phyloP scores from a whole-genome alignment of 257 asterid genomes.

The Eucommia ulmoides region DNA sequence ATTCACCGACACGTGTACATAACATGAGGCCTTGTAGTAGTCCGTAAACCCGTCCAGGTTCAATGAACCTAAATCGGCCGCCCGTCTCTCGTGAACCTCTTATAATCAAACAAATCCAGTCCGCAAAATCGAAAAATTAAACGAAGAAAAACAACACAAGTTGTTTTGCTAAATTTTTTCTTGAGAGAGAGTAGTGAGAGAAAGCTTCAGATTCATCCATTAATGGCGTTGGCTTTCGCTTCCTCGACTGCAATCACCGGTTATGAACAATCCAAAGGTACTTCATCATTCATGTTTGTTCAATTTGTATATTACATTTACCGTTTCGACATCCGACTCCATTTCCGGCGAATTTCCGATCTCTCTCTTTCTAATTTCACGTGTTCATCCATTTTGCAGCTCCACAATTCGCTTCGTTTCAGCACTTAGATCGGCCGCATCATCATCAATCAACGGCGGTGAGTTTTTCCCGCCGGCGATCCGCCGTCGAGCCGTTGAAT shows the following conservation, averaged over 20 bases:
- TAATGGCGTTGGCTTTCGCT: slow-evolving; percentile 57
- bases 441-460: background rate
- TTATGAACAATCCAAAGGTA: slow-evolving; percentile 49
- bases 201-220: background rate
- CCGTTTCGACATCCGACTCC: background rate
- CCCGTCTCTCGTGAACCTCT: slow-evolving; percentile 6
- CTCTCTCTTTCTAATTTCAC: background rate
- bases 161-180: background rate
- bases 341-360: background rate
- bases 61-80: slow-evolving; percentile 42
- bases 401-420: background rate
- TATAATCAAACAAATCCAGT: too few species aligned
- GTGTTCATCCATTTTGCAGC: background rate
- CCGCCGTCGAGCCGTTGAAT: background rate
- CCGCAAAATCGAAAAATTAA: slow-evolving; percentile 6
- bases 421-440: background rate
- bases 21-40: background rate
- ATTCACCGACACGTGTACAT: slow-evolving; percentile 18
- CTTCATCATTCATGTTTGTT: background rate
- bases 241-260: slow-evolving; percentile 42
- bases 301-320: background rate
- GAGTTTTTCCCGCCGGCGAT: background rate
- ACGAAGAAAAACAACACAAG: slow-evolving; percentile 5
- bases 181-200: background rate
- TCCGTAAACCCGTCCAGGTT: slow-evolving; percentile 52